A percentile compares a stretch with the other conserved stretches of the same genome.
Evolutionary conservation across 306 rosid genomes (phyloP).

Genomic region (Quercus parvula): DNA sequence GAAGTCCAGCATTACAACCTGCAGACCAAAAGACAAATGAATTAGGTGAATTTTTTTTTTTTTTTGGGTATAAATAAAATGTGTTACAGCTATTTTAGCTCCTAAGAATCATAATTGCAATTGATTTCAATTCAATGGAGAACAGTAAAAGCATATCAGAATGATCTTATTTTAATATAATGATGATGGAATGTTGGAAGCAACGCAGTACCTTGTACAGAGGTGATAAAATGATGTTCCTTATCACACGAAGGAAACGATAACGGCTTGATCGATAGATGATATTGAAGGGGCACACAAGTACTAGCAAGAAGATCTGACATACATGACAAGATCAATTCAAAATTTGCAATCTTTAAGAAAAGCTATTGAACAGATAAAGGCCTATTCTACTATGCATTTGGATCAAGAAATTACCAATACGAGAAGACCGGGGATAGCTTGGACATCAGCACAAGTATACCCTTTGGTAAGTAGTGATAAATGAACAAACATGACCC

Average conservation of each 20-base stretch:
- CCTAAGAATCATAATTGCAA: neutral
- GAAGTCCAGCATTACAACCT: constrained; percentile 99
- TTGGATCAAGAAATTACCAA: constrained; percentile 48
- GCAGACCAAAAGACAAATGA: neutral
- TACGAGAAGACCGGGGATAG: constrained; percentile 77
- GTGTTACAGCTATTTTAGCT: no score
- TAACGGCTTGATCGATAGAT: constrained; percentile 78
- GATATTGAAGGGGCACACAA: constrained; percentile 78
- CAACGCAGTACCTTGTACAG: constrained; percentile 74
- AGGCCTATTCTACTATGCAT: neutral
- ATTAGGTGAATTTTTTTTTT: neutral
- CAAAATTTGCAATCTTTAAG: neutral
- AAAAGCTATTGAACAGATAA: neutral
- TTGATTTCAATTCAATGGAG: neutral
- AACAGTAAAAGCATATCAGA: neutral
- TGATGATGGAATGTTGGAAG: constrained; percentile 12
- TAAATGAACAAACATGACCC: constrained; percentile 82
- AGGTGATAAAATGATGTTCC: constrained; percentile 87
- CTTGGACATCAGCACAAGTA: constrained; percentile 68
- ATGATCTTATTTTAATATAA: neutral
- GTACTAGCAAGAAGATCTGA: constrained; percentile 65
- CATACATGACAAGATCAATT: constrained; percentile 12
- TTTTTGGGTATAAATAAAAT: neutral
- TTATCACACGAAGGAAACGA: constrained; percentile 69
- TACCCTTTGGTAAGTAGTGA: constrained; percentile 68